Evolutionary conservation across 1,284 basidiomycete species (phyloP).

Genomic region (Malassezia brasiliensis): DNA sequence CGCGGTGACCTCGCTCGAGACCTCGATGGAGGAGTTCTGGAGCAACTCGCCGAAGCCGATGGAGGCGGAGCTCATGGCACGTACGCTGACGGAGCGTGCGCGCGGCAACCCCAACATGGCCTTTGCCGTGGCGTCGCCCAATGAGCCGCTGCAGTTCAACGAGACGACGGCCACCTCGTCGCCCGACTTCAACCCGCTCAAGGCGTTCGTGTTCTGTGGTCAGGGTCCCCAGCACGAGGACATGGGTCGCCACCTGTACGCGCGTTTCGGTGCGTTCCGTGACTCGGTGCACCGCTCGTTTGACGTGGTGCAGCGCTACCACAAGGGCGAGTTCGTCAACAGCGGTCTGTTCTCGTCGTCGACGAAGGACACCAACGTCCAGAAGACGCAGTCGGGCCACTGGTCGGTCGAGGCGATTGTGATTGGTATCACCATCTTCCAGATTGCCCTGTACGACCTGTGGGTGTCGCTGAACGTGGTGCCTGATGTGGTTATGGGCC

Average conservation of each 20-base stretch:
- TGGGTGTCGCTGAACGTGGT: conserved; percentile 11
- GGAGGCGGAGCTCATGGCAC: conserved; percentile 11
- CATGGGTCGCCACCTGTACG: conserved; percentile 22
- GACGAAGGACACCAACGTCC: conserved; percentile 4
- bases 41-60: background rate
- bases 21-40: conserved; percentile 9
- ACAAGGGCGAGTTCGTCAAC: conserved; percentile 10
- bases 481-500: conserved; percentile 18
- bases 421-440: conserved; percentile 18
- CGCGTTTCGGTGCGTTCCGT: conserved; percentile 19
- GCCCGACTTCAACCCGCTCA: conserved; percentile 19
- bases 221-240: conserved; percentile 24
- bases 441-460: conserved; percentile 21
- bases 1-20: conserved; percentile 12
- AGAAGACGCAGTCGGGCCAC: conserved; percentile 13
- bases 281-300: conserved; percentile 16
- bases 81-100: conserved; percentile 18
- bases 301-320: conserved; percentile 2
- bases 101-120: conserved; percentile 17
- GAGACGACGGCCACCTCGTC: conserved; percentile 14
- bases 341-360: conserved; percentile 19
- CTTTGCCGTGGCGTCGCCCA: conserved; percentile 10
- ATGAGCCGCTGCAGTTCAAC: conserved; percentile 9
- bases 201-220: conserved; percentile 21
- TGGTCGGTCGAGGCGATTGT: conserved; percentile 19